These are phyloP conservation scores for Glycyrrhiza uralensis DNA, from an alignment of 306 rosid species.

Conservation along the genomic window DNA sequence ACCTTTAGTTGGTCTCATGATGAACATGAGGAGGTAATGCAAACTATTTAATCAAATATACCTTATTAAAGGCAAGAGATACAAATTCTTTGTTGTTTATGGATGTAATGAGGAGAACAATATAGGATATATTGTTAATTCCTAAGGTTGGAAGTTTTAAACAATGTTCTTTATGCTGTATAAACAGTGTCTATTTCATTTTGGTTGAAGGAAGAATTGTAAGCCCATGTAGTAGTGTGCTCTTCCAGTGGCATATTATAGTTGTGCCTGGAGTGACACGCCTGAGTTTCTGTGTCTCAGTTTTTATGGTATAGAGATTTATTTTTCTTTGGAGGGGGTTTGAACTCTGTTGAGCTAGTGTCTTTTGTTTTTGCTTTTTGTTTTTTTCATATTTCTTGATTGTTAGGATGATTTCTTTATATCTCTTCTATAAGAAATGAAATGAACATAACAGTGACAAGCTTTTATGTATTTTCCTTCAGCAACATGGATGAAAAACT, in stretches of 20 bases:
- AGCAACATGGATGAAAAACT: constrained; percentile 91
- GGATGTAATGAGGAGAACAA: neutral
- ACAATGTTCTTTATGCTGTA: neutral
- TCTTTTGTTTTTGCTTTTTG: neutral
- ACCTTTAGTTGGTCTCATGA: constrained; percentile 96
- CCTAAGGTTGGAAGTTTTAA: constrained; percentile 4
- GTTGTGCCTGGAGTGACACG: neutral
- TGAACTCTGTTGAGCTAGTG: constrained; percentile 1
- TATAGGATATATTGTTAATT: constrained; percentile 5
- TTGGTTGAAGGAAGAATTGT: neutral
- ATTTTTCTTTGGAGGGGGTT: neutral
- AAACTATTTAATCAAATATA: constrained; percentile 20
- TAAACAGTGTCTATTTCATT: neutral
- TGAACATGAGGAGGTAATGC: constrained; percentile 94
- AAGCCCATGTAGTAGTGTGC: neutral
- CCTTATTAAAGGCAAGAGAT: neutral
- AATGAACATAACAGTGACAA: constrained; percentile 8
- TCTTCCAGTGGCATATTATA: neutral
- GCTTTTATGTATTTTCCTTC: constrained; percentile 31
- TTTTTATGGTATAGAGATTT: neutral
- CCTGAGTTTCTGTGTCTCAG: neutral
- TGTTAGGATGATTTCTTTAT: neutral
- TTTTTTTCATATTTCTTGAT: neutral
- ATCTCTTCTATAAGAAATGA: neutral
- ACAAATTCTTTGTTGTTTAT: neutral